Conservation (phyloP, 2,329 filamentous ascomycete species). For the Parafenestella ontariensis region DNA sequence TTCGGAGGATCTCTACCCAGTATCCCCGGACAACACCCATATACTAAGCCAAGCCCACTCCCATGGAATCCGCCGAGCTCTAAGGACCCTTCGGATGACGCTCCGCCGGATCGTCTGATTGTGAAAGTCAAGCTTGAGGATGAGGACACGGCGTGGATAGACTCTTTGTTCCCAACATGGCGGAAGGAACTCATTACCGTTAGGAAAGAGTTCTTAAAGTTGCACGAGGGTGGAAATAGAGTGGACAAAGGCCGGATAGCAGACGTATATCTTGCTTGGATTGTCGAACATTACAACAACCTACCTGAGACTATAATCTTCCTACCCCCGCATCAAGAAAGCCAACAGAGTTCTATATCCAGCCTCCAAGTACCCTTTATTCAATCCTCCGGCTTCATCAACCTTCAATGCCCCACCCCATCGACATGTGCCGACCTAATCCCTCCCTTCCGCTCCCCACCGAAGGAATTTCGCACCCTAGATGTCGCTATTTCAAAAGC, state of each 20-base stretch:
- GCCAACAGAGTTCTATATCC: constrained; percentile 4
- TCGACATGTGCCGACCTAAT: constrained; percentile 48
- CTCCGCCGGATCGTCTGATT: constrained; percentile 10
- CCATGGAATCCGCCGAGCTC: constrained; percentile 8
- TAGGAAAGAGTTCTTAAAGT: constrained; percentile 13
- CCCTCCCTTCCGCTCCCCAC: constrained; percentile 35
- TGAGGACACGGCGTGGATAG: constrained; percentile 25
- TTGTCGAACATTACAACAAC: constrained; percentile 32
- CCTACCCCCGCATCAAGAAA: constrained; percentile 14
- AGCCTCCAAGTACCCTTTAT: constrained; percentile 48
- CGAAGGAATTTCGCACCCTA: constrained; percentile 22
- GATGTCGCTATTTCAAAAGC: constrained; percentile 42
- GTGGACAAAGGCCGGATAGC: constrained; percentile 31
- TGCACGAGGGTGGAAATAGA: constrained; percentile 9
- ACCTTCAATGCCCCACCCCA: constrained; percentile 47
- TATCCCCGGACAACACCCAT: constrained; percentile 14
- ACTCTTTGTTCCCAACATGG: constrained; percentile 30
- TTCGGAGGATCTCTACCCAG: background rate
- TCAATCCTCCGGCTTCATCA: constrained; percentile 48
- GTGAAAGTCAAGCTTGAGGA: constrained; percentile 17
- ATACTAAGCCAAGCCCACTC: constrained; percentile 6
- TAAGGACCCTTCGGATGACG: constrained; percentile 2
- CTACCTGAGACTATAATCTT: constrained; percentile 28
- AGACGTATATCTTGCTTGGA: constrained; percentile 31
- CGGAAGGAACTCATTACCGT: constrained; percentile 51